Conservation (phyloP, 257 asterid genomes). For the Nicotiana benthamiana region DNA sequence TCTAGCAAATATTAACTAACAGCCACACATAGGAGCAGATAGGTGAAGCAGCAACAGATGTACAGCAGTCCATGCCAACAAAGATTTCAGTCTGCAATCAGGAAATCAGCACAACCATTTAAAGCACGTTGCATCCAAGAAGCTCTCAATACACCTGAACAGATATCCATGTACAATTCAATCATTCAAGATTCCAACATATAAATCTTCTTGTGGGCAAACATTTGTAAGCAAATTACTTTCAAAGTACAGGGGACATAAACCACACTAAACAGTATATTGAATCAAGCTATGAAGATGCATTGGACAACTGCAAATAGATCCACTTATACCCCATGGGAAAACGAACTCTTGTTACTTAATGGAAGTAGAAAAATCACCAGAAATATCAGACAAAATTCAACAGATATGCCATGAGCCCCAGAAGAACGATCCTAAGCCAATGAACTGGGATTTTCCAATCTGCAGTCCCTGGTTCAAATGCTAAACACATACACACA, state of each 20-base stretch:
- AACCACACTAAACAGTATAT: background rate
- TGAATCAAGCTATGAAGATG: background rate
- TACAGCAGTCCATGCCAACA: slow-evolving; percentile 85
- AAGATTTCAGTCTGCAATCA: slow-evolving; percentile 91
- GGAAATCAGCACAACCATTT: slow-evolving; percentile 91
- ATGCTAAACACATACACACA: background rate
- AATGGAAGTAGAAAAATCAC: background rate
- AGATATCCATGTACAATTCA: slow-evolving; percentile 44
- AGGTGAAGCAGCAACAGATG: slow-evolving; percentile 96
- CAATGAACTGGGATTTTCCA: background rate
- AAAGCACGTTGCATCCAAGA: slow-evolving; percentile 91
- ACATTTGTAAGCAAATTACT: background rate
- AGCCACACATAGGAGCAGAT: slow-evolving; percentile 66
- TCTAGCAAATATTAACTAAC: slow-evolving; percentile 40
- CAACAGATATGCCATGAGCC: background rate
- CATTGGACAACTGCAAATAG: background rate
- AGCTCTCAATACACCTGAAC: slow-evolving; percentile 98
- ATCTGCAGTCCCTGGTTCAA: background rate
- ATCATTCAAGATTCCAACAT: slow-evolving; percentile 36
- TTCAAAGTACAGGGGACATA: background rate
- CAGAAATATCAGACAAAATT: background rate
- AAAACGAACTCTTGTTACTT: background rate
- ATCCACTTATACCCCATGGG: background rate
- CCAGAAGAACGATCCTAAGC: background rate
- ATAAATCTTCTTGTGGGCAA: slow-evolving; percentile 17